These are phyloP conservation scores for Geoglossum cookeanum DNA, from an alignment of 2,329 filamentous ascomycete species.

Conservation along the genomic window DNA sequence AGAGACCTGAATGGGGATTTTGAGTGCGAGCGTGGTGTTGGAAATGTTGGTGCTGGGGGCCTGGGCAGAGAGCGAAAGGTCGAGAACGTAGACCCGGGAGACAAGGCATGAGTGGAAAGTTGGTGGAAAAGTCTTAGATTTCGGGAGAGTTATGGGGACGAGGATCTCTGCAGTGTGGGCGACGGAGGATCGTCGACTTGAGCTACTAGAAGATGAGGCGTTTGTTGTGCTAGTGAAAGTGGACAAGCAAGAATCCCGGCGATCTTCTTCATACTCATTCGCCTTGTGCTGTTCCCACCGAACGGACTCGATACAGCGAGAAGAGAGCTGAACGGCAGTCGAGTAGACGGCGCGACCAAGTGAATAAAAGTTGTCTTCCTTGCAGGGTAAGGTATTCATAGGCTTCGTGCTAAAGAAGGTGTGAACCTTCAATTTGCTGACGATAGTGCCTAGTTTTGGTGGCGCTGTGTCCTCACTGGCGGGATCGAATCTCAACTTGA, in stretches of 20 bases:
- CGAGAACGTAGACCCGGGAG: slow-evolving; percentile 42
- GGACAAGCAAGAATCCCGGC: slow-evolving; percentile 1
- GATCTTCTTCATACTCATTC: slow-evolving; percentile 8
- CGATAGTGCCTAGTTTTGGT: slow-evolving; percentile 32
- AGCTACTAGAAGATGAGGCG: not conserved
- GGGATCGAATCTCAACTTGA: slow-evolving; percentile 43
- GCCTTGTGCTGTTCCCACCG: slow-evolving; percentile 33
- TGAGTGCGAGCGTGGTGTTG: not conserved
- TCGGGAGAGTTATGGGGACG: slow-evolving; percentile 42
- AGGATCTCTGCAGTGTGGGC: slow-evolving; percentile 41
- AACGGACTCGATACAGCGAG: slow-evolving; percentile 35
- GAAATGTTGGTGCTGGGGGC: slow-evolving; percentile 23
- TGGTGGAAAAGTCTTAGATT: slow-evolving; percentile 42
- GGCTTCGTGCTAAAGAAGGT: slow-evolving; percentile 37
- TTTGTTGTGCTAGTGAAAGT: not conserved
- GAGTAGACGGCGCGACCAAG: slow-evolving; percentile 24
- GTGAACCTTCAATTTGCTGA: slow-evolving; percentile 34
- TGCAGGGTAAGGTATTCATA: slow-evolving; percentile 29
- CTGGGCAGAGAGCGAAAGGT: slow-evolving; percentile 36
- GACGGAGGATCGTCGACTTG: slow-evolving; percentile 3
- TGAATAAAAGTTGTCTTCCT: slow-evolving; percentile 15
- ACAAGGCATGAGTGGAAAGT: slow-evolving; percentile 52
- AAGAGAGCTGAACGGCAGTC: slow-evolving; percentile 34
- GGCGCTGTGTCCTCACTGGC: slow-evolving; percentile 25
- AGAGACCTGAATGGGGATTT: slow-evolving; percentile 3